Evolutionary conservation across 2,329 filamentous ascomycete species (phyloP), one percentile per base, ranked within the genome.

Genomic region (Lithohypha guttulata): DNA sequence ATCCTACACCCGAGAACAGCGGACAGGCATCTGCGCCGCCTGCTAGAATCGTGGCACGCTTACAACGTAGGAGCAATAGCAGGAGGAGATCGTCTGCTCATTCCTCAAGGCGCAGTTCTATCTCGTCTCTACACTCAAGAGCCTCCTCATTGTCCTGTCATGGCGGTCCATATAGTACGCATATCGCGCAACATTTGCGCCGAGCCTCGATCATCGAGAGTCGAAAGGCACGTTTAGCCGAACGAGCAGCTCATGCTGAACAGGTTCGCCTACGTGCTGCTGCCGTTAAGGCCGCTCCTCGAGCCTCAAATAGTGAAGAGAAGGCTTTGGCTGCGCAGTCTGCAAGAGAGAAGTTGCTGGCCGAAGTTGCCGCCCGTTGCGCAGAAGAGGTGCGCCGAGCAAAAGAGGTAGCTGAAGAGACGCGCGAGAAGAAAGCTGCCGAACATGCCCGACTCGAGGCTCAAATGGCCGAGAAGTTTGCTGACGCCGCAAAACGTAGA

Each of bases 331-430:
- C 76, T 18, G 76, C 76, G 15, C 70, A 79, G 49, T 64, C 77
- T 39, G 71, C 76, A 13, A 70, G 77, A 41, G 75, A 80, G 60
- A 72, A 72, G 46, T 66, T 77, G 42, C 57, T 80, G 34, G 76
- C 75, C 2, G 74, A 79, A 49, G 76, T 80, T 8, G 70, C 75
- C 6, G 74, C 76, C 45, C 68, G 72, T 55, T 79, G 76, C 52
- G 76, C 77, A 42, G 76, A 79, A 52, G 75, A 80, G 54, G 76
- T 80, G 20, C 66, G 71, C 44, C 66, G 75, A 26, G 76, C 76
- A 29, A 80, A 79, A 64, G 73, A 75, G 56, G 71, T 78, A 38
- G 76, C 76, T 6, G 75, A 79, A 57, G 75, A 79, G 46, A 76
- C 74, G 51, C 73, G 74, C 52, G 74, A 78, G 56, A 66, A 70